Base-by-base conservation (phyloP, 108 stramenopile species). In the Chaetoceros tenuissimus region DNA sequence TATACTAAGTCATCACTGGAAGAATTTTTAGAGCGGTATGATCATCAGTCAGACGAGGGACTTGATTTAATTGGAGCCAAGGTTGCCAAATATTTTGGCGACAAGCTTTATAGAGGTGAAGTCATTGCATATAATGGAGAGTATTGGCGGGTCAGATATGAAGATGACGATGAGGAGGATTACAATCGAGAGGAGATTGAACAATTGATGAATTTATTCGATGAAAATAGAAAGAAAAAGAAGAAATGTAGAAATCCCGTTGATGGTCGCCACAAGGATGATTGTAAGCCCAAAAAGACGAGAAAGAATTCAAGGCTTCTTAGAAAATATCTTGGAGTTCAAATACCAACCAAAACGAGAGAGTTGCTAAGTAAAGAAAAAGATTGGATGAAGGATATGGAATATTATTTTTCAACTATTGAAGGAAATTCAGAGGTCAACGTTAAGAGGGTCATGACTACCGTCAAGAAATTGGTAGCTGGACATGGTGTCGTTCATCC, bases 141-240 rank as follows among this genome's bases (percentile, higher is more conserved):
- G 17, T 56, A 43, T 40, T 56, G 26, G 43, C 55, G 45, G 43
- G 30, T 31, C 10, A 1, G 43, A 0, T 56, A 56, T 40, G 55
- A 56, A 25, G 55, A 56, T 17, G 18, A 19, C 0, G 55, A 56
- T 44, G 55, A 56, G 25, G 31, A 56, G 45, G 55, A 56, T 44
- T 56, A 45, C 1, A 44, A 56, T 44, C 1, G 26, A 21, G 55
- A 56, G 21, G 34, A 43, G 19, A 45, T 56, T 10, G 7, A 0
- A 10, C 3, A 20, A 1, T 19, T 8, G 13, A 30, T 56, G 30
- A 44, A 56, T 3, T 56, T 56, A 29, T 56, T n/a, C n/a, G n/a
- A 56, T 53, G 28, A 23, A 51, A 51, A 5, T n/a, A 25, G 20
- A n/a, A n/a, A 51, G 3, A 23, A 17, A 1, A n/a, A n/a, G 31